phyloP scores from a whole-genome alignment of 2,329 filamentous ascomycete species.

The Botrytis fabae region DNA sequence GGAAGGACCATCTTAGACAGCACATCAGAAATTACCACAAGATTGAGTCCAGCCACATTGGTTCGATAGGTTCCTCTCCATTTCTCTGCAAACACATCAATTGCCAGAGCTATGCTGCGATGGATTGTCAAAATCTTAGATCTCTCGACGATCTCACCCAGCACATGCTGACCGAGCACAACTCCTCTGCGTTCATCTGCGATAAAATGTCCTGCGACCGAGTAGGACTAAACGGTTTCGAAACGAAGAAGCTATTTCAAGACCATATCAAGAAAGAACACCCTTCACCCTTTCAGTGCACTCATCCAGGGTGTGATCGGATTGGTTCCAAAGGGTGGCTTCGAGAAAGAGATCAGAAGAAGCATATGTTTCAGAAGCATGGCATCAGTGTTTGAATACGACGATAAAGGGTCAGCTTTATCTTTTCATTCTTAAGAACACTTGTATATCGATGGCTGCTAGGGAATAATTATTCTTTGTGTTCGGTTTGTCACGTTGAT shows the following conservation, averaged over 20 bases:
- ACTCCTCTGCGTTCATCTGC: conserved; percentile 9
- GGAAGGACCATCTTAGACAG: conserved; percentile 7
- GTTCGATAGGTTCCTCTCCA: rapidly evolving
- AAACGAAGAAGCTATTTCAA: conserved; percentile 20
- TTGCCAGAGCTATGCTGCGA: rapidly evolving
- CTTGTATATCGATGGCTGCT: neutral
- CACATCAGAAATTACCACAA: neutral
- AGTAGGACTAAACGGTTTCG: conserved; percentile 13
- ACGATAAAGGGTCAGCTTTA: too few species aligned
- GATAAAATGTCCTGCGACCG: neutral
- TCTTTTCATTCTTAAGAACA: too few species aligned
- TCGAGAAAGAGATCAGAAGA: conserved; percentile 27
- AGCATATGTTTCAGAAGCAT: conserved; percentile 24
- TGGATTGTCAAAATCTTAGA: neutral
- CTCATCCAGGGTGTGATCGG: conserved; percentile 27
- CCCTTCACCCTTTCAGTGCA: conserved; percentile 27
- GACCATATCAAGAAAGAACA: conserved; percentile 30
- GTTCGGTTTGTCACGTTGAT: neutral
- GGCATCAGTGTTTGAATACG: neutral
- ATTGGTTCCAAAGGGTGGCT: conserved; percentile 29
- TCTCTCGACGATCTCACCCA: conserved; percentile 1
- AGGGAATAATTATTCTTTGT: neutral
- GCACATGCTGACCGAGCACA: neutral
- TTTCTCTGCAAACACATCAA: neutral
- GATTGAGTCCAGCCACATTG: neutral